These are phyloP conservation scores for Penicillium sp. DNA, from an alignment of 2,329 filamentous ascomycete genomes.

Conservation along the genomic window DNA sequence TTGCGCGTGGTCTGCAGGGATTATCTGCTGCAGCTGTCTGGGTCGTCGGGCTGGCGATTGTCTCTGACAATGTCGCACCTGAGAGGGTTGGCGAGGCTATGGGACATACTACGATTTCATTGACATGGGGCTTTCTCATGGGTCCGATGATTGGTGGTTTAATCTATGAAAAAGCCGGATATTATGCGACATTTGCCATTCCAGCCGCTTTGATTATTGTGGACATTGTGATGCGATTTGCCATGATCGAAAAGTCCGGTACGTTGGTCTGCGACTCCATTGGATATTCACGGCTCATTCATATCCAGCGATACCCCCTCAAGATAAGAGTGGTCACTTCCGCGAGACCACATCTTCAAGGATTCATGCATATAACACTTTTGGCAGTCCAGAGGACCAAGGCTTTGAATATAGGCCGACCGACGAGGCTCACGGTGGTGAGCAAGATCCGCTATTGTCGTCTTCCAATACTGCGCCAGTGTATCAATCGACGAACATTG, in stretches of 20 bases:
- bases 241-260: conserved; percentile 50
- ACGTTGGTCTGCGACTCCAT: no score
- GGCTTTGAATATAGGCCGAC: background rate
- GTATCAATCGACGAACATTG: conserved; percentile 29
- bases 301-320: background rate
- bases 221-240: conserved; percentile 55
- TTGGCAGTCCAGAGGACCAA: background rate
- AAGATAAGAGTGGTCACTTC: background rate
- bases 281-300: no score
- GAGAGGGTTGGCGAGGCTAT: conserved; percentile 56
- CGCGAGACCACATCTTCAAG: background rate
- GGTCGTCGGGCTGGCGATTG: conserved; percentile 55
- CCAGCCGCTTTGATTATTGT: conserved; percentile 48
- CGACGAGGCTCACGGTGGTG: conserved; percentile 4
- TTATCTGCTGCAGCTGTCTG: conserved; percentile 55
- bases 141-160: conserved; percentile 56
- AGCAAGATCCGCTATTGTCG: conserved; percentile 7
- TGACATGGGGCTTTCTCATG: conserved; percentile 52
- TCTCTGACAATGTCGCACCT: conserved; percentile 54
- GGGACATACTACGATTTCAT: conserved; percentile 48
- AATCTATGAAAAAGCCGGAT: conserved; percentile 41
- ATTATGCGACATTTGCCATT: conserved; percentile 29
- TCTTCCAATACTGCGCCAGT: conserved; percentile 16
- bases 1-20: conserved; percentile 54
- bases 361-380: conserved; percentile 3